Percentiles rank a stretch among this genome's conserved stretches.
Evolutionary conservation across 2,329 filamentous ascomycete species (phyloP).

Genomic region (Botrytis cinerea): DNA sequence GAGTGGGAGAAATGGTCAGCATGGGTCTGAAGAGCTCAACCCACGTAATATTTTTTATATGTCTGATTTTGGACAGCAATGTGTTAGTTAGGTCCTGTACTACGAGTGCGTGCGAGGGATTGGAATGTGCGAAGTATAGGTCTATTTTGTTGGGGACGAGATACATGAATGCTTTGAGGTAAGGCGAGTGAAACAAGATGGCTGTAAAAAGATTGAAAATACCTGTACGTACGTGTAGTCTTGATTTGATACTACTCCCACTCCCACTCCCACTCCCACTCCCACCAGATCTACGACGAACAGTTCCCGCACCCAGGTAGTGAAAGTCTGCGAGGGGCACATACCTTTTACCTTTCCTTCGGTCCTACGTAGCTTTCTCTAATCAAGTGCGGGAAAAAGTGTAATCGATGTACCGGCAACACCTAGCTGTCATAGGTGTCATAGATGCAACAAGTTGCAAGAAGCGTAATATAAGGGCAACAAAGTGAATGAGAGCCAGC

Average conservation of each 20-base stretch:
- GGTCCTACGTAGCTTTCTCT: background rate
- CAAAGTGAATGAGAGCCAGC: background rate
- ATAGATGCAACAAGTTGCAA: background rate
- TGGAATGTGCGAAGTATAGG: background rate
- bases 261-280: too few species aligned
- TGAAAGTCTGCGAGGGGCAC: background rate
- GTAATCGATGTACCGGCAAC: background rate
- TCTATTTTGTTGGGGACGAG: background rate
- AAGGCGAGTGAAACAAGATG: background rate
- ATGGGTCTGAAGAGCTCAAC: background rate
- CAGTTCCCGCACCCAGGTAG: background rate
- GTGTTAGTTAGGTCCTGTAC: background rate
- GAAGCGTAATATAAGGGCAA: too few species aligned
- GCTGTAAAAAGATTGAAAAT: background rate
- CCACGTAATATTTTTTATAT: background rate
- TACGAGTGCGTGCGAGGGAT: background rate
- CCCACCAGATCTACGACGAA: background rate
- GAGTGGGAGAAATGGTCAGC: constrained; percentile 17
- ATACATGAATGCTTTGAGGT: background rate
- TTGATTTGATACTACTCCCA: too few species aligned
- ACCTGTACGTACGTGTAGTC: background rate
- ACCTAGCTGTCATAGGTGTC: background rate
- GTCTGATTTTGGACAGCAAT: background rate
- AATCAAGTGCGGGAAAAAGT: background rate
- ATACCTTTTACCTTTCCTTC: background rate